Evolutionary conservation across 345 rosid species (phyloP), one percentile per base, ranked within the genome.

Genomic region (Mangifera indica): DNA sequence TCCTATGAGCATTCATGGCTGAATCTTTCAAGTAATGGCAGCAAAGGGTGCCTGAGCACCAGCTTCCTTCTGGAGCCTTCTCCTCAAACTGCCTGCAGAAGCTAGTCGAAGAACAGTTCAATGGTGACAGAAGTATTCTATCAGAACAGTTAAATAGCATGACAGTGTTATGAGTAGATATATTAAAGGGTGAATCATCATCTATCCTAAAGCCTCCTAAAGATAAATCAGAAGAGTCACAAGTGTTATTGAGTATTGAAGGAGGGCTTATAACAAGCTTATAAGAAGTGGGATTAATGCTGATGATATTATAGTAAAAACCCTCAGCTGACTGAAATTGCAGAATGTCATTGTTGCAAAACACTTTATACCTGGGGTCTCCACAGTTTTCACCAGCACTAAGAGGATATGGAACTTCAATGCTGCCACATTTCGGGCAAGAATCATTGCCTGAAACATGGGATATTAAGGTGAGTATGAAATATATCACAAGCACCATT

Each of bases 1-100:
- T 87, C 79, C 67, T 79, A 58, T 69, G 87, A 0, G 86, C 76
- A 21, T 78, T 85, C 87, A 85, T 85, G 46, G 87, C 72, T 17
- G 88, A 65, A 61, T 89, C 93, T 77, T 85, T 85, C 84, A 85
- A 74, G 79, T 67, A 85, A 71, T 85, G 91, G 70, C 91, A 89
- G 62, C 93, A 89, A 58, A 89, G 86, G 12, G 84, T 82, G 9
- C 79, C 83, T 66, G 1, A 68, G 53, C 91, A 89, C 17, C 84
- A 81, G 3, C 74, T 69, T 26, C 77, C 89, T 22, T 45, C 79
- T 24, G 32, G 48, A 5, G 21, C 78, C 3, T 5, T 18, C 25
- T 78, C 77, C 84, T 84, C 93, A 40, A 74, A 89, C 69, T 54
- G 49, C 78, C 84, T 70, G n/a, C 93, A 89, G 22, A 83, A 37